Base-by-base conservation (phyloP, 2,329 filamentous ascomycete species). In the Monilinia fructicola region DNA sequence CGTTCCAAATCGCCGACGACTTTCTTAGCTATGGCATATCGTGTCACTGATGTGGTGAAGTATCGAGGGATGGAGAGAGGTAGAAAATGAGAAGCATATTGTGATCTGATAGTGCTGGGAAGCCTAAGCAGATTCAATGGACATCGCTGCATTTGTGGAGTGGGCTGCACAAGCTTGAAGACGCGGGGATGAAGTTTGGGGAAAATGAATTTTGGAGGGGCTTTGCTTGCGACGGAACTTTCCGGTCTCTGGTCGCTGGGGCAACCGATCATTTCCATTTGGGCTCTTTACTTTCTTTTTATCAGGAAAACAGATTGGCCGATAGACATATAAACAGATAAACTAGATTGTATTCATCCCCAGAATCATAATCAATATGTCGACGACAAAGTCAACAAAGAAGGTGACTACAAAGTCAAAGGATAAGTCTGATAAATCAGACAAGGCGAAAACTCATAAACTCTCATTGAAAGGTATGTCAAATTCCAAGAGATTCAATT, bases 401-500 rank as follows among this genome's bases (percentile, higher is more conserved):
- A 60, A 60, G n/a, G 18, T 23, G 21, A 58, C 23, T 52, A 71
- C 67, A 35, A 77, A 76, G 73, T 73, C 75, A 59, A 69, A 56
- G 40, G 70, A 74, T 65, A 71, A 67, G 64, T 72, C 83, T 60
- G 87, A 87, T 12, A 60, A 60, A 50, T 38, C 58, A 78, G 85
- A 88, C 75, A 93, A 93, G 75, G 91, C 92, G 73, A 97, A 97
- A 80, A 88, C 93, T 69, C 95, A 99, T 82, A 98, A 97, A 83
- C 86, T 99, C 70, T 91, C 93, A 48, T 84, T 97, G 69, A 94
- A 93, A 79, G 92, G 90, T 80, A 86, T 50, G 90, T 87, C 14
- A 28, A 65, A 31, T 16, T 40, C 12, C 28, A 46, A 3, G 4
- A 16, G 35, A 18, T 66, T 58, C 38, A n/a, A 23, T 31, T 53